These are phyloP conservation scores for Ogataea hybrid DNA, from an alignment of 1,139 yeast species.

Conservation along the genomic window DNA sequence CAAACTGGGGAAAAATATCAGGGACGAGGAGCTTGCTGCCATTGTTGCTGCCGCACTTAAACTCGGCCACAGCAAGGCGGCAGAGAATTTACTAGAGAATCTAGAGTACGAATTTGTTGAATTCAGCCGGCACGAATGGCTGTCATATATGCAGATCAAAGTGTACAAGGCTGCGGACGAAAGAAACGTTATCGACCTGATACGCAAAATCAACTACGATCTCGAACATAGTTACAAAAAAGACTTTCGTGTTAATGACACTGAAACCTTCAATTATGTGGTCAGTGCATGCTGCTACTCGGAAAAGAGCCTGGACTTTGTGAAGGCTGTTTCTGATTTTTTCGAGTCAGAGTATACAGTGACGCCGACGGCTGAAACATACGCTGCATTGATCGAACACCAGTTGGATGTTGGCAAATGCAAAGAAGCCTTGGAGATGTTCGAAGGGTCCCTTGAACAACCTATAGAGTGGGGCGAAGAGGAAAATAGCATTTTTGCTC, in stretches of 20 bases:
- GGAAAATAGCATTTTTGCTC: conserved; percentile 31
- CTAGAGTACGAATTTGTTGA: conserved; percentile 15
- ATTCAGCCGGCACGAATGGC: conserved; percentile 26
- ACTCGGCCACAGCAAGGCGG: conserved; percentile 18
- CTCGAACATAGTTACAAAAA: conserved; percentile 11
- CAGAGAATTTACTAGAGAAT: conserved; percentile 16
- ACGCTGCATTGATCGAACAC: conserved; percentile 28
- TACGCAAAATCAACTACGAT: conserved; percentile 17
- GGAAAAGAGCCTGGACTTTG: conserved; percentile 23
- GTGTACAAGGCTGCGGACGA: conserved; percentile 13
- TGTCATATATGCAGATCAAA: conserved; percentile 25
- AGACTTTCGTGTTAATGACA: conserved; percentile 22
- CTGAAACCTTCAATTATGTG: conserved; percentile 24
- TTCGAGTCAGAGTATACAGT: conserved; percentile 24
- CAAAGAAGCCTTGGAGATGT: conserved; percentile 34
- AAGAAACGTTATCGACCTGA: conserved; percentile 9
- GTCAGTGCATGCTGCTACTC: conserved; percentile 29
- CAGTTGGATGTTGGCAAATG: conserved; percentile 26
- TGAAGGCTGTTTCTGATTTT: conserved; percentile 21
- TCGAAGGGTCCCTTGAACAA: conserved; percentile 38
- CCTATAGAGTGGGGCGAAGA: conserved; percentile 42
- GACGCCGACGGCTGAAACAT: conserved; percentile 28
- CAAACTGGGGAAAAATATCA: conserved; percentile 11
- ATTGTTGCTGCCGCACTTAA: conserved; percentile 26
- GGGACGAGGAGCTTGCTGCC: conserved; percentile 28